phyloP scores from a whole-genome alignment of 2,329 filamentous ascomycete species.

The Penicillium sp. region DNA sequence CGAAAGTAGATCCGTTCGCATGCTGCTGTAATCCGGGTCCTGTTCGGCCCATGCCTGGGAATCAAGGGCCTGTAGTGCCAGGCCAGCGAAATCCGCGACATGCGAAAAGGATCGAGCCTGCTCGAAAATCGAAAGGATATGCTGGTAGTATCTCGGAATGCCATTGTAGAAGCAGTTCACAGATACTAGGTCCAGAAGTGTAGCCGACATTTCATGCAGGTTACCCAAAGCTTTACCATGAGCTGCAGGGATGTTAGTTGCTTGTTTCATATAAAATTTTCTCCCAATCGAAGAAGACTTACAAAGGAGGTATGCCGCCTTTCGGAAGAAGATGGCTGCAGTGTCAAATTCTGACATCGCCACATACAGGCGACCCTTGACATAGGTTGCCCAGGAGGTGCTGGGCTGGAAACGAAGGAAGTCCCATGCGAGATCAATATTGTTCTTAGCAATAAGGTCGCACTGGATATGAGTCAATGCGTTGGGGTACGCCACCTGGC shows the following conservation, averaged over 20 bases:
- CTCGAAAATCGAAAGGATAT: conserved; percentile 83
- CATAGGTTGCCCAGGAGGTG: conserved; percentile 69
- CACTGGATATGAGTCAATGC: conserved; percentile 70
- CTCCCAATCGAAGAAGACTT: conserved; percentile 48
- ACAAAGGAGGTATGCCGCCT: conserved; percentile 82
- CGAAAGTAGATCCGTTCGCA: conserved; percentile 74
- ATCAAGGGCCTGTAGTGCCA: conserved; percentile 69
- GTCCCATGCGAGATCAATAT: conserved; percentile 66
- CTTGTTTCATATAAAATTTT: neutral
- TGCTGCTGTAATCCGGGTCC: conserved; percentile 41
- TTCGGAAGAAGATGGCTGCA: conserved; percentile 78
- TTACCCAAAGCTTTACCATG: conserved; percentile 51
- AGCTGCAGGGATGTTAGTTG: conserved; percentile 36
- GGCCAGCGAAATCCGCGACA: conserved; percentile 79
- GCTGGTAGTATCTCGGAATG: conserved; percentile 81
- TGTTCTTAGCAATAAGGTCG: conserved; percentile 69
- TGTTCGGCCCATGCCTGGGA: conserved; percentile 37
- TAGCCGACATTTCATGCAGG: conserved; percentile 54
- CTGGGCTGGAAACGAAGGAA: conserved; percentile 68
- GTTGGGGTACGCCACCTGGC: conserved; percentile 59
- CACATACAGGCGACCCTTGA: conserved; percentile 80
- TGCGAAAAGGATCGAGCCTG: conserved; percentile 75
- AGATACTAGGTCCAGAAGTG: conserved; percentile 76
- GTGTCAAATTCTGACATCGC: conserved; percentile 72
- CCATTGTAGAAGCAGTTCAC: conserved; percentile 71